phyloP scores from a whole-genome alignment of 2,329 filamentous ascomycete genomes.

The Colletotrichum sp. region DNA sequence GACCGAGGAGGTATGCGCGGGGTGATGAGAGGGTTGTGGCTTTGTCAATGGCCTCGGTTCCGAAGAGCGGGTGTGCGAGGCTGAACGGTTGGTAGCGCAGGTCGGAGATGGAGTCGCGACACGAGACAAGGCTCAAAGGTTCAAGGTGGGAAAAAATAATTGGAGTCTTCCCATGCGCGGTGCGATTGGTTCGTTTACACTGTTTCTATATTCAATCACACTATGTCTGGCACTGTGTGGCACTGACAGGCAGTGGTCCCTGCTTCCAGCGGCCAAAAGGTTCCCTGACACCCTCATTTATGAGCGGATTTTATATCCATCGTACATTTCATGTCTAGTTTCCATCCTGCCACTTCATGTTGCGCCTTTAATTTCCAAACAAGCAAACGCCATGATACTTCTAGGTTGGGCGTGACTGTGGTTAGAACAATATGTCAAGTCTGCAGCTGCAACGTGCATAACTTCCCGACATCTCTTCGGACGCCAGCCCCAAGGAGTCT shows the following conservation, averaged over 20 bases:
- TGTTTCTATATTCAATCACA: fast-evolving
- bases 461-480: neutral
- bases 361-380: neutral
- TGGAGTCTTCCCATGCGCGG: neutral
- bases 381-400: neutral
- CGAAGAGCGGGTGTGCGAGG: neutral
- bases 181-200: neutral
- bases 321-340: neutral
- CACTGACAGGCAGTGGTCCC: neutral
- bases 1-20: neutral
- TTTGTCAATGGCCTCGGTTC: neutral
- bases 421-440: neutral
- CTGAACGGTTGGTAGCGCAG: constrained; percentile 7
- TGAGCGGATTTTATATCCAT: neutral
- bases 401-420: neutral
- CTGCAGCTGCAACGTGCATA: neutral
- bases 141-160: constrained; percentile 8
- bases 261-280: neutral
- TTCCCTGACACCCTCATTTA: neutral
- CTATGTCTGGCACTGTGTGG: fast-evolving
- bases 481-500: neutral
- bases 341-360: neutral
- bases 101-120: constrained; percentile 19
- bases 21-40: neutral
- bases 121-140: constrained; percentile 9